Evolutionary conservation across 345 rosid species (phyloP).

Genomic region (Eucalyptus pauciflora): DNA sequence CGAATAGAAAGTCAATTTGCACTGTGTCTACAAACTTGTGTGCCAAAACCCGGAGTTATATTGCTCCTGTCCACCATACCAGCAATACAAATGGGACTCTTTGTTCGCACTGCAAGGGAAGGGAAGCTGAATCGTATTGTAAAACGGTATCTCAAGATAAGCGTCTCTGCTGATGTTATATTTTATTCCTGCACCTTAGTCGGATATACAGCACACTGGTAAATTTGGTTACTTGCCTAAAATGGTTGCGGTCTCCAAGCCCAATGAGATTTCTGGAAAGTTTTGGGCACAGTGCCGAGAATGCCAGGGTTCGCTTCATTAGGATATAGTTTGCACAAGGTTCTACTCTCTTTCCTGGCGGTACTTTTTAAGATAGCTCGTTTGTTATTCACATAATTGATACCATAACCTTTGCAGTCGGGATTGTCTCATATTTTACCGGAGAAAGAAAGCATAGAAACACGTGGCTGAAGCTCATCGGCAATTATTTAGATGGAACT

Average conservation of each 20-base stretch:
- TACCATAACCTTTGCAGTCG: constrained; percentile 35
- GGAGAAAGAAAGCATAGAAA: constrained; percentile 91
- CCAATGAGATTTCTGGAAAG: constrained; percentile 74
- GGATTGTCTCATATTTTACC: constrained; percentile 94
- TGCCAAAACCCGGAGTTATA: background rate
- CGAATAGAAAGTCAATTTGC: background rate
- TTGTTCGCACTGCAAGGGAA: constrained; percentile 83
- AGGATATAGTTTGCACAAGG: constrained; percentile 97
- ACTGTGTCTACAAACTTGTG: background rate
- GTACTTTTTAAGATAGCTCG: background rate
- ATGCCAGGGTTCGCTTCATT: constrained; percentile 98
- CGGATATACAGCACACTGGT: background rate
- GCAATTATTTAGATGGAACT: constrained; percentile 81
- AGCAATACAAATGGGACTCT: constrained; percentile 44
- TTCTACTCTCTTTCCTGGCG: background rate
- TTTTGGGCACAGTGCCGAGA: constrained; percentile 96
- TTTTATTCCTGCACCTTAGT: background rate
- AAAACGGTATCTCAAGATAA: constrained; percentile 82
- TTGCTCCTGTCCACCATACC: background rate
- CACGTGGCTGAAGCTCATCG: constrained; percentile 80
- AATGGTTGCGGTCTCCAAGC: constrained; percentile 58
- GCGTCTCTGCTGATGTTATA: background rate
- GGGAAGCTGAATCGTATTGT: constrained; percentile 92
- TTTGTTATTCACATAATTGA: background rate
- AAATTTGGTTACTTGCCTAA: background rate